Percentiles rank a stretch among this genome's conserved stretches.
Conservation (phyloP, 2,329 filamentous ascomycete species). For the Lecanosticta acicola region DNA sequence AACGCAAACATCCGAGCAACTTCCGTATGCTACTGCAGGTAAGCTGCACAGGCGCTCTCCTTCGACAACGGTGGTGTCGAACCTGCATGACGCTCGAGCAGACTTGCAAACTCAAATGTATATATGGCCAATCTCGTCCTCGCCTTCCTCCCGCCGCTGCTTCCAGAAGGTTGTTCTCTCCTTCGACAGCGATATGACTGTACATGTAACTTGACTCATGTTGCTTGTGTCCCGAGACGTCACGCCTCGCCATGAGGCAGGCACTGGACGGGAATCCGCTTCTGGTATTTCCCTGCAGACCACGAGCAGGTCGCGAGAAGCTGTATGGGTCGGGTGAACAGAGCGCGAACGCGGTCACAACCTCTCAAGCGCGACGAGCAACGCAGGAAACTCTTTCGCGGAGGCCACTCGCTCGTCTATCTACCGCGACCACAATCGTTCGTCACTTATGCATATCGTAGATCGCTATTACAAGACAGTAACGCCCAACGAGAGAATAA, state of each 20-base stretch:
- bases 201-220: no score
- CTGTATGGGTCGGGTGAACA: slow-evolving; percentile 3
- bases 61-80: slow-evolving; percentile 4
- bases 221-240: slow-evolving; percentile 8
- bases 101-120: slow-evolving; percentile 9
- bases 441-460: neutral
- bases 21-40: slow-evolving; percentile 7
- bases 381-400: slow-evolving; percentile 3
- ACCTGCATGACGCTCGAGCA: slow-evolving; percentile 11
- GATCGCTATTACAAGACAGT: neutral
- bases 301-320: slow-evolving; percentile 11
- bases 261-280: slow-evolving; percentile 4
- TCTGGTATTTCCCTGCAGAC: slow-evolving; percentile 7
- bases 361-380: slow-evolving; percentile 5
- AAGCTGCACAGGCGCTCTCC: slow-evolving; percentile 14
- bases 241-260: slow-evolving; percentile 11
- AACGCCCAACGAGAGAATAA: neutral
- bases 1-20: slow-evolving; percentile 10
- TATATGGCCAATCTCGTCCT: slow-evolving; percentile 11
- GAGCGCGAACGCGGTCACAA: slow-evolving; percentile 7
- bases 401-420: slow-evolving; percentile 5
- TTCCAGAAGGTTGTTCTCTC: slow-evolving; percentile 8
- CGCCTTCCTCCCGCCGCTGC: neutral
- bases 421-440: neutral
- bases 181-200: neutral